Evolutionary conservation across 106 monocot species (phyloP).

Genomic region (Ottelia alismoides): DNA sequence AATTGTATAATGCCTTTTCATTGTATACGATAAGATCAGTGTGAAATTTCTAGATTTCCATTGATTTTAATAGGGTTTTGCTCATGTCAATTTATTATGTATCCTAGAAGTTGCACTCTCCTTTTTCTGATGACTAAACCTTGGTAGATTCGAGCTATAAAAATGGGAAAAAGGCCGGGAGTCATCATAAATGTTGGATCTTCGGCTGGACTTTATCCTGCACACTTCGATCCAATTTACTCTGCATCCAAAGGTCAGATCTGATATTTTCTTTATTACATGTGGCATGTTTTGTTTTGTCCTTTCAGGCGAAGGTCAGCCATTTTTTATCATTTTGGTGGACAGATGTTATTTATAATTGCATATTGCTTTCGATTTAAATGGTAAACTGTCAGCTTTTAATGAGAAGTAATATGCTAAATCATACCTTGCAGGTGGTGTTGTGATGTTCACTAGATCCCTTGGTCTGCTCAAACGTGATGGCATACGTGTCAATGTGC

Average conservation of each 20-base stretch:
- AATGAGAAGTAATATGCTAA: background rate
- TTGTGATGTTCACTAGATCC: constrained; percentile 87
- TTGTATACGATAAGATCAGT: too few species aligned
- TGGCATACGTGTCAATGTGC: constrained; percentile 80
- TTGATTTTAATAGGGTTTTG: too few species aligned
- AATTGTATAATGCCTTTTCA: too few species aligned
- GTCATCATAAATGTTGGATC: constrained; percentile 91
- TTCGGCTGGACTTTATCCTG: constrained; percentile 74
- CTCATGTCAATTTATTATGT: too few species aligned
- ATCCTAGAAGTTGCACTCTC: too few species aligned
- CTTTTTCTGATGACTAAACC: background rate
- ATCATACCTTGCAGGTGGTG: constrained; percentile 48
- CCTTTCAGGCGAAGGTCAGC: background rate
- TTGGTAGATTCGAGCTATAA: background rate
- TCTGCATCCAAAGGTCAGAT: constrained; percentile 75
- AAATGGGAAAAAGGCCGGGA: constrained; percentile 38
- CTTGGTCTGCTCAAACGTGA: constrained; percentile 62
- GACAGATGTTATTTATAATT: background rate
- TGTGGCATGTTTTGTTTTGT: background rate
- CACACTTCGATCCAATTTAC: constrained; percentile 52
- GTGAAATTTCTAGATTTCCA: too few species aligned
- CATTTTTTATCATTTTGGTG: background rate
- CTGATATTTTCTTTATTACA: background rate
- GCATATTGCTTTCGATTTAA: background rate
- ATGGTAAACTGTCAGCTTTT: background rate